Conservation (phyloP, 176 grass and related monocot genomes). For the Metroxylon sagu region DNA sequence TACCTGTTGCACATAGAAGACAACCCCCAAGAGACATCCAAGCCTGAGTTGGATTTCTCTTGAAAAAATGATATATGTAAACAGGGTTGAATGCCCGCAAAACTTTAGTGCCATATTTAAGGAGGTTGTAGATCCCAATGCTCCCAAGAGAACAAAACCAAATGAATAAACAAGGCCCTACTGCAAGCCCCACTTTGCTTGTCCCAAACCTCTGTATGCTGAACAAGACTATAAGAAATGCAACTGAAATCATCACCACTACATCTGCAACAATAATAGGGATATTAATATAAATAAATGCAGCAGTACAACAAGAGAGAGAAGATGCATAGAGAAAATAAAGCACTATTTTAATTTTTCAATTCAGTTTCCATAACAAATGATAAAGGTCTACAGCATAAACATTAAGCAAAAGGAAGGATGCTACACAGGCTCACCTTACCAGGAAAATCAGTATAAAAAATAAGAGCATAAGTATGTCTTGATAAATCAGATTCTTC, state of each 20-base stretch:
- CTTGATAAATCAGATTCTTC: no score
- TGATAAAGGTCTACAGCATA: no score
- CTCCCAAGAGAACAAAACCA: constrained; percentile 93
- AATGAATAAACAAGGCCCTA: constrained; percentile 78
- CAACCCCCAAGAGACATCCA: constrained; percentile 93
- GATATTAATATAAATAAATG: background rate
- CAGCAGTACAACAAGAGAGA: constrained; percentile 1
- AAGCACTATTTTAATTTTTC: background rate
- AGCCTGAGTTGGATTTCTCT: constrained; percentile 70
- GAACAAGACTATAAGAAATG: constrained; percentile 78
- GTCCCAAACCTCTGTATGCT: constrained; percentile 87
- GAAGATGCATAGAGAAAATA: constrained; percentile 3
- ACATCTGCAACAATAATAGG: constrained; percentile 48
- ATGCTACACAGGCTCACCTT: no score
- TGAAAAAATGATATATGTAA: constrained; percentile 80
- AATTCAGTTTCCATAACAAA: no score
- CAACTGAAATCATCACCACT: constrained; percentile 92
- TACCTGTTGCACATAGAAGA: constrained; percentile 90
- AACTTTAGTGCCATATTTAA: constrained; percentile 67
- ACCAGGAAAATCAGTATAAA: no score
- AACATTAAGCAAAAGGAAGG: no score
- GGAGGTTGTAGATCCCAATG: constrained; percentile 86
- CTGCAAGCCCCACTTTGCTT: constrained; percentile 83
- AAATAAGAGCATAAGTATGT: no score
- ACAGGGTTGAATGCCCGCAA: constrained; percentile 77